Evolutionary conservation across 2,329 filamentous ascomycete genomes (phyloP).

Genomic region (Cladosporium halotolerans): DNA sequence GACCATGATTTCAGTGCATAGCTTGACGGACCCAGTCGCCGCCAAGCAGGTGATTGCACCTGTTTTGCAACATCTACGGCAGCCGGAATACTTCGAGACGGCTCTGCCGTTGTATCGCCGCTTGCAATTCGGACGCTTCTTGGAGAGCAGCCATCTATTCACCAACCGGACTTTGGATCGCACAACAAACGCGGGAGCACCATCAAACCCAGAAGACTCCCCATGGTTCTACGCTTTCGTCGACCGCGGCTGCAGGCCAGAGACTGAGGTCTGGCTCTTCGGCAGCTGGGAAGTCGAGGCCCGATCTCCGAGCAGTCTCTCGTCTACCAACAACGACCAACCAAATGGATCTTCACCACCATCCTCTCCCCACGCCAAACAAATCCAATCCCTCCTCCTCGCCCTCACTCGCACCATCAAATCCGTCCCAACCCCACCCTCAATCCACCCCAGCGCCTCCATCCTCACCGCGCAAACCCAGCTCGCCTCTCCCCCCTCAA

Average conservation of each 20-base stretch:
- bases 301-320: neutral
- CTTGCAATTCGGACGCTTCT: slow-evolving; percentile 50
- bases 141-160: slow-evolving; percentile 39
- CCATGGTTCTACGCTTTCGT: slow-evolving; percentile 53
- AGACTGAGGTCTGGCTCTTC: slow-evolving; percentile 62
- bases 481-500: slow-evolving; percentile 12
- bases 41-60: neutral
- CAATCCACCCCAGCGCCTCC: neutral
- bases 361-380: neutral
- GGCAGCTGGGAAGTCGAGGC: slow-evolving; percentile 23
- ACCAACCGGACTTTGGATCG: slow-evolving; percentile 15
- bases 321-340: neutral
- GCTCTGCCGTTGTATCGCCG: slow-evolving; percentile 56
- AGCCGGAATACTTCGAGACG: slow-evolving; percentile 1
- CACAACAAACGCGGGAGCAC: neutral
- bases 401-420: slow-evolving; percentile 15
- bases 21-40: neutral
- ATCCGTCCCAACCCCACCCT: slow-evolving; percentile 1
- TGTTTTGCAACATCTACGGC: neutral
- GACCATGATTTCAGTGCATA: neutral
- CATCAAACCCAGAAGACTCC: neutral
- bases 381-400: slow-evolving; percentile 12
- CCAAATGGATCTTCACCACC: too few species aligned
- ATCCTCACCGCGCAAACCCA: slow-evolving; percentile 3
- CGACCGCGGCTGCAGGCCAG: slow-evolving; percentile 54